Base-by-base conservation (phyloP, 179 eudicot species). In the Spinacia oleracea region DNA sequence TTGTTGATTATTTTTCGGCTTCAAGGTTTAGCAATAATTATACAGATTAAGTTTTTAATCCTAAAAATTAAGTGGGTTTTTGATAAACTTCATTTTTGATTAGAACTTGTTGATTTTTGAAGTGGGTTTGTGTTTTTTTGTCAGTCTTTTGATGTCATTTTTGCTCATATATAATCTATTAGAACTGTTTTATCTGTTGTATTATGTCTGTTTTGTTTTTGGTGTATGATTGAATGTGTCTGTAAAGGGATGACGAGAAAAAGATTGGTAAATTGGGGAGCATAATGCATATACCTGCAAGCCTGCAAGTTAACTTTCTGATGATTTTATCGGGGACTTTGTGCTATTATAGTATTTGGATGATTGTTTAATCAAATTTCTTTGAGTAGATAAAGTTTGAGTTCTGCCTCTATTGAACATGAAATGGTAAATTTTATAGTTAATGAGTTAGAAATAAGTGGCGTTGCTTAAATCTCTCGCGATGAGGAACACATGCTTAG, bases 61-160 rank as follows among this genome's bases (percentile, higher is more conserved):
- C 11, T 53, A 18, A 46, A 62, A 48, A 63, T 63, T 40, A 27
- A 55, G 34, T 69, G 66, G 63, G 70, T 43, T 55, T 74, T 16
- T 78, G 71, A 74, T 77, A 31, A 73, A 15, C 31, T 63, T 29
- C 23, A 81, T 3, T 68, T 75, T 73, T 73, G 78, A 20, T 72
- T 2, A 51, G 31, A 77, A 67, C 21, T 35, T 74, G 48, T 75
- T 34, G 25, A 74, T 79, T 76, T 79, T 31, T n/a, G 83, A 64
- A 70, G 63, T 71, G 78, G 80, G 78, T 74, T 82, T 62, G 72
- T 70, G 40, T 46, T 14, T 0, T 72, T 69, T 76, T 59, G 66
- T 73, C 81, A 66, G 73, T 55, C 66, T 82, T 34, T 43, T 64
- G 70, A 31, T 51, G 72, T 38, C 63, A 73, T 43, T 80, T 32